Conservation (phyloP, 2,329 filamentous ascomycete genomes). For the Davidsoniella neocaledoniae region DNA sequence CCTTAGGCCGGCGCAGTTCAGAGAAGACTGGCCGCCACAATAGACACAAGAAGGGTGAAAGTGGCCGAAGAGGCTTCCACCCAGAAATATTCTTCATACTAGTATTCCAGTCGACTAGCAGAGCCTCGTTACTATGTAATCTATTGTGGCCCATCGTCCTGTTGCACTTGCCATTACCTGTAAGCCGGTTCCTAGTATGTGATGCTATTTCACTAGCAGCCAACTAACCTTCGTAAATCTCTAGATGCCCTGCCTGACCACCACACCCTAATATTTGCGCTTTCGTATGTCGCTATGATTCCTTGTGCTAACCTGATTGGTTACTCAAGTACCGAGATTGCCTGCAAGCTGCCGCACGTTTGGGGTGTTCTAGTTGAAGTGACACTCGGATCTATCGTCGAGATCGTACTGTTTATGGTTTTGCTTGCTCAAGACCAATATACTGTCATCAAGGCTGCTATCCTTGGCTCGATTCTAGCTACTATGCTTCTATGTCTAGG, state of each 20-base stretch:
- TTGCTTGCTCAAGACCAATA: conserved; percentile 41
- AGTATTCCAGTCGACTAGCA: conserved; percentile 27
- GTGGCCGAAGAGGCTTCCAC: conserved; percentile 27
- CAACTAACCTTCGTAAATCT: neutral
- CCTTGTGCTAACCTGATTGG: conserved; percentile 32
- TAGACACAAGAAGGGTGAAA: conserved; percentile 22
- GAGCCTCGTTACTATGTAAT: conserved; percentile 29
- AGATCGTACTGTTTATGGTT: conserved; percentile 70
- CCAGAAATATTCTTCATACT: conserved; percentile 26
- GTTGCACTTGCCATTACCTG: conserved; percentile 25
- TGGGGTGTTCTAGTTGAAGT: conserved; percentile 45
- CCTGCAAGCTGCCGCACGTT: conserved; percentile 60
- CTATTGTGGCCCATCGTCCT: conserved; percentile 31
- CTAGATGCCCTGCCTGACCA: conserved; percentile 19
- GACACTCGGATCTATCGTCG: conserved; percentile 52
- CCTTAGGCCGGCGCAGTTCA: no score
- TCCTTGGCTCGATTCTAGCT: conserved; percentile 67
- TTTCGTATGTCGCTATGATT: conserved; percentile 32
- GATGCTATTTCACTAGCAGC: neutral
- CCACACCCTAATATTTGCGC: conserved; percentile 28
- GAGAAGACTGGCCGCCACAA: no score
- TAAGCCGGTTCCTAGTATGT: neutral
- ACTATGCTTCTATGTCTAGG: conserved; percentile 70
- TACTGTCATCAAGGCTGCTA: conserved; percentile 66
- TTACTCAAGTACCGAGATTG: conserved; percentile 48